These are phyloP conservation scores for Opeltia flavorubescens DNA, from an alignment of 495 filamentous ascomycete species.

Conservation along the genomic window DNA sequence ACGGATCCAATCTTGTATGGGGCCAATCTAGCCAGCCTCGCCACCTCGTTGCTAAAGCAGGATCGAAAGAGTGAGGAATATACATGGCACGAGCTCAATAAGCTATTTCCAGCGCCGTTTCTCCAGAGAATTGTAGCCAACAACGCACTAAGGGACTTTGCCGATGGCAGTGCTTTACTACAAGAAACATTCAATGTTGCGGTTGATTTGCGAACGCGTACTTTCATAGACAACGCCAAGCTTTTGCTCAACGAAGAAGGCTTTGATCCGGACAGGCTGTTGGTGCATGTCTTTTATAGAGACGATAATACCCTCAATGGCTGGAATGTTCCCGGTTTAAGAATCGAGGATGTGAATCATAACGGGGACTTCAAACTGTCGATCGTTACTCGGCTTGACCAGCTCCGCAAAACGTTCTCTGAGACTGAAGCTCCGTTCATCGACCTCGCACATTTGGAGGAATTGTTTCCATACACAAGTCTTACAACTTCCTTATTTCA, in stretches of 20 bases:
- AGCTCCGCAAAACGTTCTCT: background rate
- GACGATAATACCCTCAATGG: slow-evolving; percentile 7
- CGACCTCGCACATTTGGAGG: background rate
- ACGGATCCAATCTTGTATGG: slow-evolving; percentile 25
- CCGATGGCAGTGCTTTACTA: slow-evolving; percentile 17
- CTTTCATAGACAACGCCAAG: slow-evolving; percentile 17
- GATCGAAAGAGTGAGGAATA: slow-evolving; percentile 6
- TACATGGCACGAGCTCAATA: slow-evolving; percentile 17
- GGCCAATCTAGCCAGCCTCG: slow-evolving; percentile 28
- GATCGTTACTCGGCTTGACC: background rate
- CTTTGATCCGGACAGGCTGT: slow-evolving; percentile 20
- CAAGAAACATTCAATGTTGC: slow-evolving; percentile 23
- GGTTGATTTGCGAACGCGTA: slow-evolving; percentile 28
- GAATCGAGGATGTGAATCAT: slow-evolving; percentile 3
- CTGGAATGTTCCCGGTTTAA: slow-evolving; percentile 10
- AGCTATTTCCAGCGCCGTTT: slow-evolving; percentile 22
- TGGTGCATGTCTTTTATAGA: slow-evolving; percentile 18
- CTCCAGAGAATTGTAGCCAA: slow-evolving; percentile 10
- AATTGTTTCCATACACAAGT: background rate
- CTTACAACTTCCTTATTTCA: background rate
- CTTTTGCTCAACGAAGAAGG: slow-evolving; percentile 8
- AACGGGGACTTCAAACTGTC: background rate
- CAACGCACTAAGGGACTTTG: background rate
- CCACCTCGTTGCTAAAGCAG: slow-evolving; percentile 16
- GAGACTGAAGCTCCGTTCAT: background rate